Base-by-base conservation (phyloP, 768 basidiomycete genomes). In the Tulasnella sp. region DNA sequence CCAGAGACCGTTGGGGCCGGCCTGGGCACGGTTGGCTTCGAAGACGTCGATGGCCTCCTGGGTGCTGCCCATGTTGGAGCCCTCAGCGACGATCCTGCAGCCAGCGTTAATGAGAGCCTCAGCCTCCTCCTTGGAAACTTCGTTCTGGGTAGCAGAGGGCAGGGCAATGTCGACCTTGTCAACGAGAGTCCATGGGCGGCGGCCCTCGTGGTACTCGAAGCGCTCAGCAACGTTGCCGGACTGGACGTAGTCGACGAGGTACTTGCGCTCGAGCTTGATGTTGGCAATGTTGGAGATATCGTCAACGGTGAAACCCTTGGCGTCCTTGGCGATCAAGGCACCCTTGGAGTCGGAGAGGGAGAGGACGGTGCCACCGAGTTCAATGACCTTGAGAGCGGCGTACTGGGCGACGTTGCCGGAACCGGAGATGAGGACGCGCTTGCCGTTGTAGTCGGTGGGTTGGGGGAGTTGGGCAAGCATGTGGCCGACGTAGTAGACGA, bases 321-420 rank as follows among this genome's bases (percentile, higher is more conserved):
- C 87, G 78, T 88, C 87, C 73, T 84, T 86, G 40, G 88, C 84
- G 85, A 93, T 89, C 82, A 94, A 86, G 22, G 92, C 86, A 78
- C 93, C 93, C 85, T 91, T 91, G 79, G 93, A 93, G 87, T 94
- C 93, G 84, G 92, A 93, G 81, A 94, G 89, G 28, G 92, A 91
- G 84, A 92, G 86, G 80, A 93, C 92, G 81, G 88, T 90, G 74
- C 89, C 93, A 76, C 93, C 93, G 84, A 93, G 91, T 86, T 92
- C 92, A 85, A 94, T 89, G 82, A 93, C 90, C 85, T 93, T 93
- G 85, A 93, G 88, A 0, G 93, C 93, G 77, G 93, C 93, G 87
- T 87, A 93, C 83, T 91, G 92, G 50, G 93, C 90, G 83, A 94
- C 93, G 86, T 94, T 94, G 37, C 93, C 93, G 34, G 92, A 89